Base-by-base conservation (phyloP, 805 yeast genomes). In the Maudiozyma bulderi region DNA sequence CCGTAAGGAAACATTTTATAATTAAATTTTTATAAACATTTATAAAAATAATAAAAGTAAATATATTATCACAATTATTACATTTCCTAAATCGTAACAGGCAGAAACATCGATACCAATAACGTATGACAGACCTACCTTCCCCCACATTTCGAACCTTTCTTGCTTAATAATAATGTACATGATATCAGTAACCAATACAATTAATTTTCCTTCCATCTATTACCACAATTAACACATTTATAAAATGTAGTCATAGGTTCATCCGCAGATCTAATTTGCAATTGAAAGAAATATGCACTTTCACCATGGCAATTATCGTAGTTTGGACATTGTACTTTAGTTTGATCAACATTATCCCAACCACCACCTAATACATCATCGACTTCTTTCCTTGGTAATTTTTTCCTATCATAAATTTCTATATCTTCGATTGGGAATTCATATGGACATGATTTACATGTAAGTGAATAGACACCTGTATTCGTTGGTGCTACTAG, bases 221-320 rank as follows among this genome's bases (percentile, higher is more conserved):
- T 95, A 62, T 88, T 78, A 45, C 87, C 86, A 73, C 99, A 93
- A 54, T 80, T 83, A 37, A 89, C 89, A 72, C 99, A 93, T 67
- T 91, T 89, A 67, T 87, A 91, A 66, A 93, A 93, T 2, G 98
- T 91, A 0, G 99, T 93, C 98, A 93, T 93, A 28, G 99, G 99
- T 72, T 93, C 99, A 76, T 93, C 99, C 1, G 99, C 99, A 53
- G 95, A 86, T 68, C 99, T 77, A 61, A 93, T 93, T 68, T 93
- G 99, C 51, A 93, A 73, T 70, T 93, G 98, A 76, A 90, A 93
- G 74, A 87, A 93, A 69, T 93, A 93, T 0, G 99, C 99, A 67
- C 88, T 87, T 56, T 80, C 85, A 55, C 84, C 82, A 40, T 87
- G 95, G 72, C 99, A 93, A 2, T 73, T 62, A 50, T 87, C 95